These are phyloP conservation scores for Arbutus unedo DNA, from an alignment of 148 eudicot genomes.

Conservation along the genomic window DNA sequence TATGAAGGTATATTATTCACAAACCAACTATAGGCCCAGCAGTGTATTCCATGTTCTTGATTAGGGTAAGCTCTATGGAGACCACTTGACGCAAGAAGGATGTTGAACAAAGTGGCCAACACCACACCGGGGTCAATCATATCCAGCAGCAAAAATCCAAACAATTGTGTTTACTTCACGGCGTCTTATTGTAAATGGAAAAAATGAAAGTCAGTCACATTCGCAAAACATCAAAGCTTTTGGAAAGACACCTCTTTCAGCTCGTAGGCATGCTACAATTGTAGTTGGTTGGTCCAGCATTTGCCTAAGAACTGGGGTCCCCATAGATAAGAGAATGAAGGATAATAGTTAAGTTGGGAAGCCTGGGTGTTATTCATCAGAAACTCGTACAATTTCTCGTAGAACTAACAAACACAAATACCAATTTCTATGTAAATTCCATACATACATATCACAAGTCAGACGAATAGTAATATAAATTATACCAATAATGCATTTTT, in stretches of 20 bases:
- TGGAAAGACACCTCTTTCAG: conserved; percentile 1
- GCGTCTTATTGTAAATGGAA: neutral
- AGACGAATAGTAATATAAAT: no score
- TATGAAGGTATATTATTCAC: neutral
- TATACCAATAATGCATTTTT: no score
- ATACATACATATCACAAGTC: neutral
- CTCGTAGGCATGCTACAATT: neutral
- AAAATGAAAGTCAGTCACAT: neutral
- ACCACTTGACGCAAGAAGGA: neutral
- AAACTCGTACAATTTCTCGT: neutral
- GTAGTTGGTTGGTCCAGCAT: neutral
- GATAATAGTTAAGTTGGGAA: neutral
- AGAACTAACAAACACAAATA: neutral
- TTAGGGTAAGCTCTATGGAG: neutral
- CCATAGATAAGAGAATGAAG: neutral
- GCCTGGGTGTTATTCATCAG: conserved; percentile 3
- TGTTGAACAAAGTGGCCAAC: conserved; percentile 1
- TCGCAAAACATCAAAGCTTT: conserved; percentile 3
- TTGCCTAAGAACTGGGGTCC: neutral
- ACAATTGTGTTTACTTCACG: neutral
- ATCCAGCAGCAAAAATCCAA: neutral
- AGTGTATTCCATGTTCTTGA: neutral
- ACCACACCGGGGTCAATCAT: neutral
- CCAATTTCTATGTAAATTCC: neutral
- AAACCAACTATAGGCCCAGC: neutral